These are phyloP conservation scores for Auricularia sp. DNA, from an alignment of 768 basidiomycete species.

Conservation along the genomic window DNA sequence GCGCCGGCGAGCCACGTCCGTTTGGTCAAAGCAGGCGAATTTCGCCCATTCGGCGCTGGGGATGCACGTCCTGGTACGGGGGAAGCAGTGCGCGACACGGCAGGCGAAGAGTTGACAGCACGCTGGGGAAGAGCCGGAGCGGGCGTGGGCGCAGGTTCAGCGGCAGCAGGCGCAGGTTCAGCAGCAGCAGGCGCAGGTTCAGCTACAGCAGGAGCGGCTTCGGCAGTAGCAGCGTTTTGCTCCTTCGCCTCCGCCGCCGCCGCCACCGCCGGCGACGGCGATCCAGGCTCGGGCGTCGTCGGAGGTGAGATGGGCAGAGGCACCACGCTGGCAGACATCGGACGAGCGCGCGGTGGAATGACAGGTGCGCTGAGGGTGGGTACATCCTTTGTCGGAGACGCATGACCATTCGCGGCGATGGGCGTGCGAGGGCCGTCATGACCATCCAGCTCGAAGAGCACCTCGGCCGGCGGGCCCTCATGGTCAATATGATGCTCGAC, in stretches of 20 bases:
- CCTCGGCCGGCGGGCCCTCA: background rate
- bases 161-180: background rate
- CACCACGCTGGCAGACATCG: background rate
- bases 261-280: background rate
- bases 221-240: no score
- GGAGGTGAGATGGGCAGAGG: constrained; percentile 1
- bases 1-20: constrained; percentile 6
- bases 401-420: background rate
- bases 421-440: background rate
- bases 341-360: background rate
- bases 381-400: background rate
- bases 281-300: background rate
- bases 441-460: background rate
- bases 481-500: background rate
- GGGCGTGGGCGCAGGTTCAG: background rate
- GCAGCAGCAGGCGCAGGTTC: background rate
- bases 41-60: background rate
- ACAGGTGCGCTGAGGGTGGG: background rate
- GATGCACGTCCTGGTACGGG: background rate
- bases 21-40: background rate
- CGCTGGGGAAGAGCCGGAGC: no score
- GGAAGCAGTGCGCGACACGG: background rate
- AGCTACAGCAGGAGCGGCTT: no score
- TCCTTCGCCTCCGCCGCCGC: no score
- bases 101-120: background rate